phyloP scores from a whole-genome alignment of 2,329 filamentous ascomycete genomes.

The Aspergillus awamori region DNA sequence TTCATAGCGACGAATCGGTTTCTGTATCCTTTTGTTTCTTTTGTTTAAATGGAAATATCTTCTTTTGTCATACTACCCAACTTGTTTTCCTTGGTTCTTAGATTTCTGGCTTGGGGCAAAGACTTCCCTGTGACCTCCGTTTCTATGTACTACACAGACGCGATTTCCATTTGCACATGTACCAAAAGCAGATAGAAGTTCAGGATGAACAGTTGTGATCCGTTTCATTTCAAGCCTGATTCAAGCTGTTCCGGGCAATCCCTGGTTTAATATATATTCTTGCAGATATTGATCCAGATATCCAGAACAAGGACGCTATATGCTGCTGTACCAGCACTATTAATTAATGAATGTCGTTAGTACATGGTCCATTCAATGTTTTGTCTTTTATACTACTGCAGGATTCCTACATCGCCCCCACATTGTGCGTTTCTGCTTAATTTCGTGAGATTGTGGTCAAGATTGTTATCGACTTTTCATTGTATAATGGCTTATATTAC shows the following conservation, averaged over 20 bases:
- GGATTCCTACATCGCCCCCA: not conserved
- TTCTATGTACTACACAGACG: conserved; percentile 13
- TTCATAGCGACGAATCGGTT: conserved; percentile 30
- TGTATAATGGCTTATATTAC: not conserved
- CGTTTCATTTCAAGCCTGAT: conserved; percentile 14
- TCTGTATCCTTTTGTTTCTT: conserved; percentile 19
- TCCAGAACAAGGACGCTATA: not conserved
- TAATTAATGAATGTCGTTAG: not conserved
- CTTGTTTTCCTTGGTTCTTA: conserved; percentile 14
- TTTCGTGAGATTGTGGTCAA: not conserved
- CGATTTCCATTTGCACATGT: conserved; percentile 22
- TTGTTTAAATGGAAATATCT: conserved; percentile 22
- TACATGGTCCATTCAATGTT: not conserved
- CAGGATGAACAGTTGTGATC: conserved; percentile 9
- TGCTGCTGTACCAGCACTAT: conserved; percentile 16
- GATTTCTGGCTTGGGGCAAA: conserved; percentile 15
- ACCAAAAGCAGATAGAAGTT: conserved; percentile 28
- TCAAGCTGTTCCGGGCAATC: not conserved
- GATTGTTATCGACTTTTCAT: not conserved
- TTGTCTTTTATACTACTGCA: not conserved
- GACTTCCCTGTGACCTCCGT: conserved; percentile 5
- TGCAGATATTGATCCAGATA: not conserved
- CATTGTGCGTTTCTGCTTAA: not conserved
- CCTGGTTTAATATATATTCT: conserved; percentile 7
- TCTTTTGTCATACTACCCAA: conserved; percentile 26